A percentile compares a stretch with the other conserved stretches of the same genome.
Conservation (phyloP, 2,329 filamentous ascomycete genomes). For the Penicillium sp. region DNA sequence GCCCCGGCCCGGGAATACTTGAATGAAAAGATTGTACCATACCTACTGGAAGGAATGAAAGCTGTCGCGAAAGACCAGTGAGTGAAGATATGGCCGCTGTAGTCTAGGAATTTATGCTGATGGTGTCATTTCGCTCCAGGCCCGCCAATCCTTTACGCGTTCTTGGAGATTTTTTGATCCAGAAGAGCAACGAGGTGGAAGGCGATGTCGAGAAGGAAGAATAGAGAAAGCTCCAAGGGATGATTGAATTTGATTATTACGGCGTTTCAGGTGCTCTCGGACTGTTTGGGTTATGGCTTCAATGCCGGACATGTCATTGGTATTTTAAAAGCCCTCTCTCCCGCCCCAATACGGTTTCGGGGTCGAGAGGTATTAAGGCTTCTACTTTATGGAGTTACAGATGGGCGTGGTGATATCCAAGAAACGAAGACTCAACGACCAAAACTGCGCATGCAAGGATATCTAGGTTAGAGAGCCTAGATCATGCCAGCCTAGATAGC, state of each 20-base stretch:
- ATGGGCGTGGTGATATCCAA: background rate
- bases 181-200: constrained; percentile 67
- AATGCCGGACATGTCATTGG: background rate
- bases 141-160: constrained; percentile 68
- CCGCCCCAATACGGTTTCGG: background rate
- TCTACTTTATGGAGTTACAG: background rate
- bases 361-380: background rate
- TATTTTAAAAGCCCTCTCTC: background rate
- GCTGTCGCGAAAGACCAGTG: constrained; percentile 69
- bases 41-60: constrained; percentile 74
- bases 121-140: constrained; percentile 37
- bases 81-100: constrained; percentile 32
- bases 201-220: constrained; percentile 28
- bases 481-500: no score
- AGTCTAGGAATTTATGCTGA: background rate
- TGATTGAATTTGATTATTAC: background rate
- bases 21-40: constrained; percentile 68
- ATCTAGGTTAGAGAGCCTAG: background rate
- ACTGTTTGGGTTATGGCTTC: background rate
- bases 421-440: background rate
- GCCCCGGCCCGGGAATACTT: constrained; percentile 70
- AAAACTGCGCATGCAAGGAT: background rate
- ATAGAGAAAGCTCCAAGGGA: background rate
- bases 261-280: background rate
- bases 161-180: constrained; percentile 69